Conservation (phyloP, 805 yeast species). For the Jamesozyma lodderae region DNA sequence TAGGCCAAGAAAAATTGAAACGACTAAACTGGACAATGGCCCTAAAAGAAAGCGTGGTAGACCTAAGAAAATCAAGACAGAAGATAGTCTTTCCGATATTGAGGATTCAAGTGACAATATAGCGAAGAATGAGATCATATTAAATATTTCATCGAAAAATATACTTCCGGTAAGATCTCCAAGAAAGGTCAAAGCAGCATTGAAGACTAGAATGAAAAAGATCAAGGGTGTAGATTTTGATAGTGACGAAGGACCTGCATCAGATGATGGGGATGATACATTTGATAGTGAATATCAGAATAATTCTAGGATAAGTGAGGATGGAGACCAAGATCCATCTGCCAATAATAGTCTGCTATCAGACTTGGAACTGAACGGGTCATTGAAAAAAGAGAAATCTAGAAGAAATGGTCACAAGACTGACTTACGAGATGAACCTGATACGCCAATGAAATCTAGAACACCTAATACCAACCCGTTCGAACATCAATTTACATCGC, state of each 20-base stretch:
- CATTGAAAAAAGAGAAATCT: conserved; percentile 35
- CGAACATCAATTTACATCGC: conserved; percentile 33
- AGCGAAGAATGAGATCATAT: background rate
- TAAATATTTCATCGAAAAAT: conserved; percentile 3
- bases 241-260: no score
- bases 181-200: conserved; percentile 1
- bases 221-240: no score
- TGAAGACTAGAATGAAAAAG: no score
- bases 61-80: conserved; percentile 8
- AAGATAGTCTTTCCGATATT: no score
- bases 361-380: conserved; percentile 13
- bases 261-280: conserved; percentile 24
- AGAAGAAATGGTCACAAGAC: no score
- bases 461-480: conserved; percentile 8
- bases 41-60: conserved; percentile 9
- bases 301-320: conserved; percentile 28
- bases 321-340: background rate
- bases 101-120: background rate
- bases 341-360: no score
- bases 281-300: conserved; percentile 31
- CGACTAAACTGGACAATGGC: background rate
- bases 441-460: conserved; percentile 16
- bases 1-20: conserved; percentile 3
- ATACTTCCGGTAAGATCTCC: conserved; percentile 4
- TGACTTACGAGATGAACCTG: background rate